These are phyloP conservation scores for Isabelozyma rhagii DNA, from an alignment of 805 yeast genomes.

Conservation along the genomic window DNA sequence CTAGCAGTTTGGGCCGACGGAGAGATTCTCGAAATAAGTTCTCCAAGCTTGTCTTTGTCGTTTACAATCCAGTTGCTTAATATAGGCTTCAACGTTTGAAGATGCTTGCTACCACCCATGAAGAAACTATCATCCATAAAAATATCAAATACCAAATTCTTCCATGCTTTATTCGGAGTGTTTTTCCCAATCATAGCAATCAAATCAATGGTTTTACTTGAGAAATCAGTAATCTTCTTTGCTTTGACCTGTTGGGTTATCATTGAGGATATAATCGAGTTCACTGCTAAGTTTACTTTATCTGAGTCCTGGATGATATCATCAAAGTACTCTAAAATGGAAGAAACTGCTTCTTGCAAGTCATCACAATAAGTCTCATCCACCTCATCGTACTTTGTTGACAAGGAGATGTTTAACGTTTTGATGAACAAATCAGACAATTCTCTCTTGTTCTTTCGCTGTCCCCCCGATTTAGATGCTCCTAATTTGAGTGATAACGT, in stretches of 20 bases:
- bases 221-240: constrained; percentile 35
- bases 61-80: constrained; percentile 60
- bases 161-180: constrained; percentile 57
- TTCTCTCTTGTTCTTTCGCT: constrained; percentile 58
- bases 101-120: constrained; percentile 19
- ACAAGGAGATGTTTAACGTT: constrained; percentile 17
- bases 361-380: constrained; percentile 10
- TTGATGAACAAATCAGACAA: constrained; percentile 36
- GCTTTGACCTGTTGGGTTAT: constrained; percentile 52
- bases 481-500: constrained; percentile 54
- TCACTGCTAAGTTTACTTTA: constrained; percentile 47
- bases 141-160: constrained; percentile 56
- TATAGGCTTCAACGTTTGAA: constrained; percentile 51
- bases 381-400: background rate
- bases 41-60: constrained; percentile 60
- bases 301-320: constrained; percentile 57
- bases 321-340: constrained; percentile 35
- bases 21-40: constrained; percentile 38
- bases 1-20: constrained; percentile 45
- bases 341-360: constrained; percentile 8
- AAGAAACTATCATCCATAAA: constrained; percentile 63
- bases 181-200: constrained; percentile 35
- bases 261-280: constrained; percentile 51
- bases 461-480: constrained; percentile 60
- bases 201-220: constrained; percentile 43